Base-by-base conservation (phyloP, 1,284 basidiomycete genomes). In the Bjerkandera adusta region DNA sequence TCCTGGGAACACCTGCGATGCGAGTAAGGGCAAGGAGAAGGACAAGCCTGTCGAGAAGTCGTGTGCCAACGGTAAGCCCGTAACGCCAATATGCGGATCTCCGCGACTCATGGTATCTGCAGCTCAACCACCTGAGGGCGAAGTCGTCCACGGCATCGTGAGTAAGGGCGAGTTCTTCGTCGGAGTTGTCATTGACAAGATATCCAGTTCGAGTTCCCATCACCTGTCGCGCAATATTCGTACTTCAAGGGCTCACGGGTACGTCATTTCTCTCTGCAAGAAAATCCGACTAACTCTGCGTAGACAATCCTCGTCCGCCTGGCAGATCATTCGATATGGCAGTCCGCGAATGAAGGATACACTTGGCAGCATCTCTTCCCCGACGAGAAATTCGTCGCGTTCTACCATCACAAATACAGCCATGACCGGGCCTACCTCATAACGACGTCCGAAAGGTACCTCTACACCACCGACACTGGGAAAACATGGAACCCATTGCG, bases 341-440 rank as follows among this genome's bases (percentile, higher is more conserved):
- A 97, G 70, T 97, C 93, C 1, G 80, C 79, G 60, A 97, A 95
- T 64, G 95, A 99, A 65, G 96, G 96, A 1, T 94, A 91, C 65
- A 85, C 84, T 0, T 99, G 95, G 95, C 76, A 76, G 43, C 83
- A 83, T 54, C 72, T 85, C 11, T 69, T 67, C 56, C 73, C 80
- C 0, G 73, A 70, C 2, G 72, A 85, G 47, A 77, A 72, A 3
- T 91, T 96, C 69, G 70, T 97, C 30, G 83, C 79, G 0, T 87
- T 98, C 68, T 88, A 88, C 57, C 85, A 95, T 68, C 95, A 99
- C 70, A 70, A 77, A 26, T 89, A 89, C 68, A 71, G 81, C 27
- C 58, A 76, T 38, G 88, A 92, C 49, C 85, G 95, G 16, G 96
- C 92, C 1, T 98, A 92, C 67, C 83, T 98, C 52, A 80, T 98